Evolutionary conservation across 495 filamentous ascomycete species (phyloP).

Genomic region (Podospora sp.): DNA sequence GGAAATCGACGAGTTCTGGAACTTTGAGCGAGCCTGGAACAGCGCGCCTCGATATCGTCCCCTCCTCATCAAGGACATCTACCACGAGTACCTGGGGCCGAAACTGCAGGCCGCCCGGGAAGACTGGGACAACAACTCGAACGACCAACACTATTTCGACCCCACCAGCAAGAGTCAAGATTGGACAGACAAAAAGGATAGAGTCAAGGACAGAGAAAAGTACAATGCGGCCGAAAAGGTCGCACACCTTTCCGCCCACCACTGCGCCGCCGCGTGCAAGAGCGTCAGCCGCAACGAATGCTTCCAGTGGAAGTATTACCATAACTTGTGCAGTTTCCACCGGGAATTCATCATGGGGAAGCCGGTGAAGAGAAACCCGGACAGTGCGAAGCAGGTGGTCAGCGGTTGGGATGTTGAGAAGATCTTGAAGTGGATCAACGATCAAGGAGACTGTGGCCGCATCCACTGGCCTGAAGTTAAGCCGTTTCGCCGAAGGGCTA

Average conservation of each 20-base stretch:
- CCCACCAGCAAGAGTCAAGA: slow-evolving; percentile 16
- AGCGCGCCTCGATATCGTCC: slow-evolving; percentile 18
- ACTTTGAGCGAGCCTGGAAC: slow-evolving; percentile 49
- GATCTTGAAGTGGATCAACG: slow-evolving; percentile 32
- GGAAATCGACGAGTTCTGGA: slow-evolving; percentile 57
- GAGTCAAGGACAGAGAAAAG: slow-evolving; percentile 34
- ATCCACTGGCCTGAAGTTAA: slow-evolving; percentile 10
- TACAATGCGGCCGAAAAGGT: slow-evolving; percentile 40
- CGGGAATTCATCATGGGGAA: slow-evolving; percentile 24
- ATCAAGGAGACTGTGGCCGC: slow-evolving; percentile 28
- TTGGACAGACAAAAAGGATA: slow-evolving; percentile 30
- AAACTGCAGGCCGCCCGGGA: slow-evolving; percentile 37
- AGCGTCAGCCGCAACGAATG: slow-evolving; percentile 43
- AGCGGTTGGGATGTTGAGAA: slow-evolving; percentile 39
- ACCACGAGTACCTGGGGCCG: slow-evolving; percentile 43
- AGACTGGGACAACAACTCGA: slow-evolving; percentile 55
- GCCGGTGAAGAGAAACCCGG: slow-evolving; percentile 22
- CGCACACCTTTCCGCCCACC: slow-evolving; percentile 44
- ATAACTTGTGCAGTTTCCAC: slow-evolving; percentile 34
- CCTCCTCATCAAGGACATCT: slow-evolving; percentile 50
- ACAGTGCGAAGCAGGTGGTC: slow-evolving; percentile 16
- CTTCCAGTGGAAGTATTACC: slow-evolving; percentile 40
- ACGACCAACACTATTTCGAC: slow-evolving; percentile 46
- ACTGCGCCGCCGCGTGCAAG: slow-evolving; percentile 49
- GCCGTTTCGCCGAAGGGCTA: too few species aligned